Conservation (phyloP, 441 rosid genomes). For the Erodium chrysanthum region DNA sequence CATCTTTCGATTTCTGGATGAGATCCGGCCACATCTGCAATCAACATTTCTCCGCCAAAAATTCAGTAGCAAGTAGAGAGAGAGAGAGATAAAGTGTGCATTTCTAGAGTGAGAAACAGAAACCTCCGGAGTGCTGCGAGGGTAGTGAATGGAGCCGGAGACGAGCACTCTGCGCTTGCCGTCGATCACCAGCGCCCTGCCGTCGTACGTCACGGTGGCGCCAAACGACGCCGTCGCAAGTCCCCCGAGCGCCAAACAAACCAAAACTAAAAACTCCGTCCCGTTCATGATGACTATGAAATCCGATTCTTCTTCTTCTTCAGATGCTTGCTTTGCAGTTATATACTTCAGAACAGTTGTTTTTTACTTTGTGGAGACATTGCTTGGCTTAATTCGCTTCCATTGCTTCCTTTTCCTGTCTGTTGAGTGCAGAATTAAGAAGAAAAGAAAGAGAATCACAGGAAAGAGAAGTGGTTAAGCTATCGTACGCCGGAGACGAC, state of each 20-base stretch:
- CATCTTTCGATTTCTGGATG: conserved; percentile 89
- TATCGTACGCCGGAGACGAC: conserved; percentile 10
- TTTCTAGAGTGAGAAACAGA: background rate
- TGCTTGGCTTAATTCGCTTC: conserved; percentile 10
- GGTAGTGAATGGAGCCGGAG: conserved; percentile 93
- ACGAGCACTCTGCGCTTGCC: conserved; percentile 64
- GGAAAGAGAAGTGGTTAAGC: background rate
- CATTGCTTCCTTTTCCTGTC: background rate
- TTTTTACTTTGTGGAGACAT: background rate
- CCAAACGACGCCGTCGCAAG: conserved; percentile 33
- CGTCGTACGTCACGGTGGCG: conserved; percentile 65
- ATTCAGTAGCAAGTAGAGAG: background rate
- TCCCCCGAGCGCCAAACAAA: conserved; percentile 11
- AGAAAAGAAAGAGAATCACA: background rate
- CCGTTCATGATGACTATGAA: conserved; percentile 4
- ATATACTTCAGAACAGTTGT: background rate
- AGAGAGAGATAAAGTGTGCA: background rate
- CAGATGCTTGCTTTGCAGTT: background rate
- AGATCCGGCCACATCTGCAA: conserved; percentile 92
- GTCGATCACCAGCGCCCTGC: conserved; percentile 58
- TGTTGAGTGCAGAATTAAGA: background rate
- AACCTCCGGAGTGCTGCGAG: conserved; percentile 87
- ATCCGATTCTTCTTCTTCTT: background rate
- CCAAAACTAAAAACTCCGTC: conserved; percentile 18
- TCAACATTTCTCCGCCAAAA: conserved; percentile 2